These are phyloP conservation scores for Corchorus olitorius DNA, from an alignment of 345 rosid genomes.

Conservation along the genomic window DNA sequence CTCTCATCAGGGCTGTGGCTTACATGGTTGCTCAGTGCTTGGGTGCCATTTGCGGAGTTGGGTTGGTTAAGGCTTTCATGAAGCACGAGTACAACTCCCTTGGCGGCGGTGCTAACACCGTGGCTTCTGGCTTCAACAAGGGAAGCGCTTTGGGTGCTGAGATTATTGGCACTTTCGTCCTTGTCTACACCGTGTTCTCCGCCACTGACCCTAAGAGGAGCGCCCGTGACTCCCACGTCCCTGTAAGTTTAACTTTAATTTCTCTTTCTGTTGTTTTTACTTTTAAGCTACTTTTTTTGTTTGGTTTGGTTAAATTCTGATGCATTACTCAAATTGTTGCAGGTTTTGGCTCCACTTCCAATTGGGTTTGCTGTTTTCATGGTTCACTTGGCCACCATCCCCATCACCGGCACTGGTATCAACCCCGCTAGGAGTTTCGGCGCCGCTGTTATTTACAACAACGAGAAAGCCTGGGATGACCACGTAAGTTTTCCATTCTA, in stretches of 20 bases:
- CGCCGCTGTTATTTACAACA: slow-evolving; percentile 62
- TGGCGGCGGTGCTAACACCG: slow-evolving; percentile 72
- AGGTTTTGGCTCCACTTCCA: slow-evolving; percentile 68
- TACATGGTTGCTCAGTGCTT: slow-evolving; percentile 85
- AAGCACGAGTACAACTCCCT: slow-evolving; percentile 50
- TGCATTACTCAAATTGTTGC: not conserved
- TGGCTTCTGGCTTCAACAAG: slow-evolving; percentile 54
- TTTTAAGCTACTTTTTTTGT: not conserved
- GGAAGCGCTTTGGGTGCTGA: slow-evolving; percentile 85
- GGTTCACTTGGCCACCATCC: slow-evolving; percentile 76
- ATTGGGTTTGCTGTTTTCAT: slow-evolving; percentile 69
- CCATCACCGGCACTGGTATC: slow-evolving; percentile 69
- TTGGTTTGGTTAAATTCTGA: not conserved
- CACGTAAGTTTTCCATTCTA: slow-evolving; percentile 36
- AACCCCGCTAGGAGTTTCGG: slow-evolving; percentile 75
- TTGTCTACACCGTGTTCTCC: slow-evolving; percentile 33
- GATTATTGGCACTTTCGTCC: slow-evolving; percentile 47
- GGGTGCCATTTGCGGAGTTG: slow-evolving; percentile 85
- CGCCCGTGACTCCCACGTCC: slow-evolving; percentile 88
- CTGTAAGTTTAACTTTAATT: slow-evolving; percentile 35
- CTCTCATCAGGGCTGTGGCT: slow-evolving; percentile 60
- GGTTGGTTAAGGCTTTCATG: slow-evolving; percentile 83
- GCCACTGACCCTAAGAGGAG: slow-evolving; percentile 90
- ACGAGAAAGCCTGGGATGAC: slow-evolving; percentile 56
- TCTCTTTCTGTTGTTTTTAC: not conserved